Conservation (phyloP, 2,329 filamentous ascomycete genomes). For the Apiospora malaysiana region DNA sequence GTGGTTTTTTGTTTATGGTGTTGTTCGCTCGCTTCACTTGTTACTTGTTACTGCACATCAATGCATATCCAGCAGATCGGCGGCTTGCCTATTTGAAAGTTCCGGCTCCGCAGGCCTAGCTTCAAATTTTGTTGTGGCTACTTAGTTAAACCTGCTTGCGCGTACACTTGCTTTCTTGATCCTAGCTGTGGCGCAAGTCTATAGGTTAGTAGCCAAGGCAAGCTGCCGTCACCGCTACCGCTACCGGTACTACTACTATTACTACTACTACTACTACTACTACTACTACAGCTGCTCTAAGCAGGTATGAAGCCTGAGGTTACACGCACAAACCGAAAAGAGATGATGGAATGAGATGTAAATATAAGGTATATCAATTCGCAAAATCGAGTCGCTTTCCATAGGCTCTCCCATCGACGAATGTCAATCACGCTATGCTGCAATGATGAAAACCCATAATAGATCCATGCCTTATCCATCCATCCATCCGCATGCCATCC, state of each 20-base stretch:
- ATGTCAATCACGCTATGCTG: slow-evolving; percentile 3
- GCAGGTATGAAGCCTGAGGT: background rate
- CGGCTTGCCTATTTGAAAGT: slow-evolving; percentile 14
- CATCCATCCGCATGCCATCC: background rate
- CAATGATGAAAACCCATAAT: background rate
- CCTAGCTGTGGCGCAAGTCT: slow-evolving; percentile 11
- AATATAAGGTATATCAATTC: background rate
- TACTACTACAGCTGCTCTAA: no score
- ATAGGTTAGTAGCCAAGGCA: background rate
- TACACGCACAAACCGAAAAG: background rate
- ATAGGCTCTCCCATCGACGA: background rate
- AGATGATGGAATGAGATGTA: background rate
- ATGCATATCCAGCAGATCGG: background rate
- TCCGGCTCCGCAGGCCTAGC: slow-evolving; percentile 7
- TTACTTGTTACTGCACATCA: background rate
- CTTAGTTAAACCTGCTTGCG: background rate
- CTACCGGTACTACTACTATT: background rate
- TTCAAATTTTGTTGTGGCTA: slow-evolving; percentile 13
- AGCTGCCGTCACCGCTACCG: background rate
- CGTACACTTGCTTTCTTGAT: slow-evolving; percentile 1
- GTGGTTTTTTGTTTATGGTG: background rate
- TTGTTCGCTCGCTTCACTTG: background rate
- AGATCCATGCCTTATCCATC: background rate
- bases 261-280: no score
- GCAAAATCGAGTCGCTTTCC: background rate